Conservation (phyloP, 805 yeast genomes). For the Suhomyces kilbournensis region DNA sequence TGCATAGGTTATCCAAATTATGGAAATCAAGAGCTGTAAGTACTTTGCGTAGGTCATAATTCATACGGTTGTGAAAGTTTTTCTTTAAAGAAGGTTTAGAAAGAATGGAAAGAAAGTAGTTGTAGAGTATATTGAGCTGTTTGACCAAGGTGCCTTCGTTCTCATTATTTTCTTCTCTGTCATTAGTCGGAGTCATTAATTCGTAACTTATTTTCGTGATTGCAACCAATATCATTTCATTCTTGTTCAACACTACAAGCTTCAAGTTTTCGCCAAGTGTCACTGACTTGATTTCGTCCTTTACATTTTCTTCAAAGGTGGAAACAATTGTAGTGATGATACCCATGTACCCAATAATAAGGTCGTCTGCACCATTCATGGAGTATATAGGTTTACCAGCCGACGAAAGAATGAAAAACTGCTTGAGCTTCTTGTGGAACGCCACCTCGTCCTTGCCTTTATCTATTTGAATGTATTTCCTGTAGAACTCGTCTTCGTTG, state of each 20-base stretch:
- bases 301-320: slow-evolving; percentile 51
- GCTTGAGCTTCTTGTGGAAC: slow-evolving; percentile 49
- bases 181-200: slow-evolving; percentile 22
- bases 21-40: slow-evolving; percentile 72
- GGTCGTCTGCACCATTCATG: slow-evolving; percentile 66
- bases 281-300: slow-evolving; percentile 48
- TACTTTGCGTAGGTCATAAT: slow-evolving; percentile 76
- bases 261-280: slow-evolving; percentile 45
- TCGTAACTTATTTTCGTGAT: slow-evolving; percentile 54
- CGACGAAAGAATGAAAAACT: slow-evolving; percentile 71
- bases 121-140: slow-evolving; percentile 71
- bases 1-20: slow-evolving; percentile 59
- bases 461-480: slow-evolving; percentile 14
- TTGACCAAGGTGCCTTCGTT: slow-evolving; percentile 18
- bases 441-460: slow-evolving; percentile 10
- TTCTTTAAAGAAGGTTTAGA: slow-evolving; percentile 75
- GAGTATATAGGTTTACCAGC: slow-evolving; percentile 91
- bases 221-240: slow-evolving; percentile 74
- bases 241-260: slow-evolving; percentile 58
- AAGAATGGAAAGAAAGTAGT: slow-evolving; percentile 75
- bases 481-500: slow-evolving; percentile 11
- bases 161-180: background rate
- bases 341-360: slow-evolving; percentile 70
- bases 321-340: slow-evolving; percentile 75
- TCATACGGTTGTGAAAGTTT: slow-evolving; percentile 67